A percentile compares a stretch with the other conserved stretches of the same genome.
phyloP scores from a whole-genome alignment of 306 rosid species.

The Rosa multiflora region DNA sequence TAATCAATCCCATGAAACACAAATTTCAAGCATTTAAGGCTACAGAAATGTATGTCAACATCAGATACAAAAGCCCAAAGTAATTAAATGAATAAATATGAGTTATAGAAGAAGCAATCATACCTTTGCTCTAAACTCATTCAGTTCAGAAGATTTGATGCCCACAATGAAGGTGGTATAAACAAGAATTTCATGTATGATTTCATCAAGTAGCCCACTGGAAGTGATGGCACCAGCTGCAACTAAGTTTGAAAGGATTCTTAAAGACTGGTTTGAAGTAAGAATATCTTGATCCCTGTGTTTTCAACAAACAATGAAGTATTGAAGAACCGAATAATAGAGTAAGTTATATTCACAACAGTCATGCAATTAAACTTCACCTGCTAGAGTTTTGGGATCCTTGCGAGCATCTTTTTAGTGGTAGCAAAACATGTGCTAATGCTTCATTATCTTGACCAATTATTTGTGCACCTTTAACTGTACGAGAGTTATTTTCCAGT shows the following conservation, averaged over 20 bases:
- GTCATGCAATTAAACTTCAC: slow-evolving; percentile 35
- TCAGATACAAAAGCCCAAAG: slow-evolving; percentile 21
- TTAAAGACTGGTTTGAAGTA: slow-evolving; percentile 61
- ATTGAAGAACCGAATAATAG: slow-evolving; percentile 2
- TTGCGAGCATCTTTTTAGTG: slow-evolving; percentile 64
- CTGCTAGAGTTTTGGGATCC: slow-evolving; percentile 59
- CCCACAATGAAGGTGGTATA: slow-evolving; percentile 54
- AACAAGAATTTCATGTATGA: slow-evolving; percentile 64
- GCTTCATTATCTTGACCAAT: slow-evolving; percentile 84
- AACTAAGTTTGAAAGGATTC: slow-evolving; percentile 82
- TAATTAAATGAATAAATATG: slow-evolving; percentile 4
- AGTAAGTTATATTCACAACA: not conserved
- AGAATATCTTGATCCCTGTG: slow-evolving; percentile 65
- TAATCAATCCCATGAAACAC: slow-evolving; percentile 15
- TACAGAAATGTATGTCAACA: slow-evolving; percentile 10
- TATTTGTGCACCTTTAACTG: slow-evolving; percentile 72
- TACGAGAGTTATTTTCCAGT: slow-evolving; percentile 80
- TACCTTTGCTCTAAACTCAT: slow-evolving; percentile 72
- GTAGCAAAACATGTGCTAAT: slow-evolving; percentile 59
- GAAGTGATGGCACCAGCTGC: slow-evolving; percentile 73
- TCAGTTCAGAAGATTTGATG: slow-evolving; percentile 60
- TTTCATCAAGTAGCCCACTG: slow-evolving; percentile 56
- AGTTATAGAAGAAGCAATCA: slow-evolving; percentile 24
- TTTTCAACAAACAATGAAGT: slow-evolving; percentile 23
- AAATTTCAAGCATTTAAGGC: slow-evolving; percentile 3